Evolutionary conservation across 23 red algal genomes (phyloP), one percentile per base, ranked within the genome.

Genomic region (Agarophyton chilense): DNA sequence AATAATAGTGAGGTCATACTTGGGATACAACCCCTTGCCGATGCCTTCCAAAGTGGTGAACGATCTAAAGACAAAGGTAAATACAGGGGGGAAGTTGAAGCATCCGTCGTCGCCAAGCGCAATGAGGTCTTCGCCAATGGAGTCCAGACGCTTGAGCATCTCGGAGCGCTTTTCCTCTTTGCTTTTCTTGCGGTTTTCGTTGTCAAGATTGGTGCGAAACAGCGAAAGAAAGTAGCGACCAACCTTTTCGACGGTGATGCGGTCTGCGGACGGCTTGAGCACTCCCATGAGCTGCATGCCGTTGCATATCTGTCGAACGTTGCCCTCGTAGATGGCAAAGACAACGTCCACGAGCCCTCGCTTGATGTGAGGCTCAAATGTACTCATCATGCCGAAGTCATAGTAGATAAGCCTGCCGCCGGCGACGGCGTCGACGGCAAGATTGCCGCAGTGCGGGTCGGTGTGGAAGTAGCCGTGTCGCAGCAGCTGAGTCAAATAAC

Each of bases 401-500:
- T 95, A 98, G 65, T 93, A 90, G 33, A 98, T 90, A 21, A 98
- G 77, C 6, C 92, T 53, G 0, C 92, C 88, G 13, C 95, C 92
- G 34, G 72, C 89, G n/a, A 88, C 82, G 11, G 84, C 41, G 56
- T 98, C 96, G 29, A 95, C 88, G 5, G 85, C 51, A 19, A 98
- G 45, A 33, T 98, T 98, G 36, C 96, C 96, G 21, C 93, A 94
- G 56, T 98, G 96, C 34, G 93, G 93, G 70, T 98, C 96, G 51
- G 84, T 90, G 50, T 98, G 96, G 55, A 98, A 93, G 51, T 95
- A 98, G 38, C 96, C 96, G 65, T 95, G 93, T 5, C 96, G 78
- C 84, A 98, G 78, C 33, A 95, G 55, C 52, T 98, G 96, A 40
- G 81, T 92, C 52, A 98, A 80, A 53, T 92, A 98, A 50, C 84